These are phyloP conservation scores for Lomentospora prolificans DNA, from an alignment of 2,329 filamentous ascomycete species.

Conservation along the genomic window DNA sequence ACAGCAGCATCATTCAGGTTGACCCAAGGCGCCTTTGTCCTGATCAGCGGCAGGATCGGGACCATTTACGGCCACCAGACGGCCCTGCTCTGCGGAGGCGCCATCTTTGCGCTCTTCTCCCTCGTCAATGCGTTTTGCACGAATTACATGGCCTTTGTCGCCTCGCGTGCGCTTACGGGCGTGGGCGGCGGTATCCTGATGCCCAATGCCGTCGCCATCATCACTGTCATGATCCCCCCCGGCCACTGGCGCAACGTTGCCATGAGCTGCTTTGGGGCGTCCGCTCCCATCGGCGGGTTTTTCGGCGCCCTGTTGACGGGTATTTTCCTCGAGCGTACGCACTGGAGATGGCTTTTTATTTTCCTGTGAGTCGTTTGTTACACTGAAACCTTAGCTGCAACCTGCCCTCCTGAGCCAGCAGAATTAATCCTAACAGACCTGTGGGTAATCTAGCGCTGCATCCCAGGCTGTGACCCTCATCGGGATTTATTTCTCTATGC, in stretches of 20 bases:
- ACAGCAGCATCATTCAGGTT: conserved; percentile 16
- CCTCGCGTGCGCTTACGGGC: conserved; percentile 42
- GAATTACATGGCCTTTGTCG: conserved; percentile 24
- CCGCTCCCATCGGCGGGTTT: conserved; percentile 35
- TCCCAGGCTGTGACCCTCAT: neutral
- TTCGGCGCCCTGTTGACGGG: conserved; percentile 29
- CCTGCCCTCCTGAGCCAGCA: neutral
- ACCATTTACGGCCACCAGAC: conserved; percentile 48
- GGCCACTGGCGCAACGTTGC: conserved; percentile 50
- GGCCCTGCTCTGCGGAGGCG: conserved; percentile 41
- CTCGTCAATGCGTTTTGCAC: conserved; percentile 2
- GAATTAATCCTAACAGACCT: neutral
- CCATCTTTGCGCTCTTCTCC: conserved; percentile 45
- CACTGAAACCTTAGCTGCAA: neutral
- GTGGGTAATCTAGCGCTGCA: neutral
- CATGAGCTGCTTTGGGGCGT: conserved; percentile 41
- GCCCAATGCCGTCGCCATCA: conserved; percentile 54
- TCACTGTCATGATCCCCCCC: conserved; percentile 47
- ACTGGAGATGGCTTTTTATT: conserved; percentile 36
- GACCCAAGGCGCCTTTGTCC: conserved; percentile 46
- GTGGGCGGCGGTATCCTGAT: conserved; percentile 53
- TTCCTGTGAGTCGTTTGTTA: conserved; percentile 10
- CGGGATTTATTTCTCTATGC: conserved; percentile 6
- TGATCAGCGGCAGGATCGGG: conserved; percentile 46
- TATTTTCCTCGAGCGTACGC: conserved; percentile 25